Conservation (phyloP, 164 flowering plant species). For the Malania oleifera region DNA sequence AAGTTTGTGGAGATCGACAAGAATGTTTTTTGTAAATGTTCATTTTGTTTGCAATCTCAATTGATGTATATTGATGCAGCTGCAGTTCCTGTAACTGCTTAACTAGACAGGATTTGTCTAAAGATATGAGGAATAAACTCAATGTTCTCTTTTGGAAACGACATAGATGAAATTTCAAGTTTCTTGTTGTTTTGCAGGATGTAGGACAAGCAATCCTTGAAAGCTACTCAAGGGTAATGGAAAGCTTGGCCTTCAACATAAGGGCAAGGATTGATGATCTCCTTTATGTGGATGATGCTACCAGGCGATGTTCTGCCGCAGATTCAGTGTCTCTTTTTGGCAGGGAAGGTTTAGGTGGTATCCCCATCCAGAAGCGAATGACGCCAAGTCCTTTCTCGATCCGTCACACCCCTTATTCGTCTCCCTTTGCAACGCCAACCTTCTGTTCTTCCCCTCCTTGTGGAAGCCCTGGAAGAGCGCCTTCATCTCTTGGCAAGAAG, state of each 20-base stretch:
- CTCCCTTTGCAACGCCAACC: slow-evolving; percentile 64
- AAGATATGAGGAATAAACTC: no score
- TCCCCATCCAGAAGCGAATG: slow-evolving; percentile 53
- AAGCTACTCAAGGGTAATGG: slow-evolving; percentile 78
- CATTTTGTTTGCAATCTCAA: neutral
- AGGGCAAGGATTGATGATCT: slow-evolving; percentile 73
- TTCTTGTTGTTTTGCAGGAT: slow-evolving; percentile 38
- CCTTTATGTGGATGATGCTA: slow-evolving; percentile 53
- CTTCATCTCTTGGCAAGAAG: slow-evolving; percentile 18
- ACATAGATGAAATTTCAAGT: no score
- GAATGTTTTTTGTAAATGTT: neutral
- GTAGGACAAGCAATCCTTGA: slow-evolving; percentile 75
- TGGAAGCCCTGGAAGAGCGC: slow-evolving; percentile 43
- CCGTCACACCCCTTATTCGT: slow-evolving; percentile 47
- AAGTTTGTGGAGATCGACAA: no score
- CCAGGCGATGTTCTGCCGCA: slow-evolving; percentile 33
- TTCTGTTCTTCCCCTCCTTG: slow-evolving; percentile 46
- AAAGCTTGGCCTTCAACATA: slow-evolving; percentile 70
- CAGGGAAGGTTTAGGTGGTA: slow-evolving; percentile 45
- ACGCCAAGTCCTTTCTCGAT: slow-evolving; percentile 61
- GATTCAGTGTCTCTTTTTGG: slow-evolving; percentile 43
- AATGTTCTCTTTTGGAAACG: no score
- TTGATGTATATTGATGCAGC: no score
- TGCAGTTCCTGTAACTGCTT: no score
- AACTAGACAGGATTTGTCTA: no score